phyloP scores from a whole-genome alignment of 1,139 yeast species.

The Yamadazyma epiphylla region DNA sequence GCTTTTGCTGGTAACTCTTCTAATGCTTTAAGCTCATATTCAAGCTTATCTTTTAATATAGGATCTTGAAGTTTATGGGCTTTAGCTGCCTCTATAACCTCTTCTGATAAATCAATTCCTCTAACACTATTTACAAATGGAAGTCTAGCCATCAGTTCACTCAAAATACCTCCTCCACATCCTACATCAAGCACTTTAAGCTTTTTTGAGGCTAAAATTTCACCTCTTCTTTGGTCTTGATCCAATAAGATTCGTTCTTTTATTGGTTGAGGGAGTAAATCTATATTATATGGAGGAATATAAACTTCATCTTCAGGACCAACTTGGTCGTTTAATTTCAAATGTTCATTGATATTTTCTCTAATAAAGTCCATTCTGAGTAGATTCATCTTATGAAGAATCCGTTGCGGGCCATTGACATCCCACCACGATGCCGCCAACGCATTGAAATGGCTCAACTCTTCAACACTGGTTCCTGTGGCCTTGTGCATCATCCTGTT shows the following conservation, averaged over 20 bases:
- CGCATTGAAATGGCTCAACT: slow-evolving; percentile 75
- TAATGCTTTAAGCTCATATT: slow-evolving; percentile 57
- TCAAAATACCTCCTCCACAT: slow-evolving; percentile 93
- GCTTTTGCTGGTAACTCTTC: slow-evolving; percentile 50
- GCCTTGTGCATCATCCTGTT: slow-evolving; percentile 8
- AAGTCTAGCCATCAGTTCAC: slow-evolving; percentile 83
- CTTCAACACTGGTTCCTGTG: slow-evolving; percentile 43
- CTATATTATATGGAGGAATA: slow-evolving; percentile 74
- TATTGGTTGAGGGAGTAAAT: slow-evolving; percentile 58
- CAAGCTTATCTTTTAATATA: slow-evolving; percentile 43
- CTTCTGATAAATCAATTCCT: slow-evolving; percentile 84
- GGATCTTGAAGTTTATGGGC: slow-evolving; percentile 70
- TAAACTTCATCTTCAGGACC: slow-evolving; percentile 49
- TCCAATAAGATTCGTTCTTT: slow-evolving; percentile 45
- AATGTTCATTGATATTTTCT: slow-evolving; percentile 47
- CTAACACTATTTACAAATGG: slow-evolving; percentile 58
- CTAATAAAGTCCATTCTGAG: slow-evolving; percentile 83
- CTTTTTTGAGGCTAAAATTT: slow-evolving; percentile 29
- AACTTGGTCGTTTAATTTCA: slow-evolving; percentile 40
- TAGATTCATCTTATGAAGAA: slow-evolving; percentile 90
- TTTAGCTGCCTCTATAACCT: slow-evolving; percentile 78
- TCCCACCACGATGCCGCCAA: slow-evolving; percentile 97
- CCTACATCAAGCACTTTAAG: slow-evolving; percentile 79
- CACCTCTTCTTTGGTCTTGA: slow-evolving; percentile 42
- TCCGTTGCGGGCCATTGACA: slow-evolving; percentile 85